Base-by-base conservation (phyloP, 1,284 basidiomycete genomes). In the Ustilago esculenta region DNA sequence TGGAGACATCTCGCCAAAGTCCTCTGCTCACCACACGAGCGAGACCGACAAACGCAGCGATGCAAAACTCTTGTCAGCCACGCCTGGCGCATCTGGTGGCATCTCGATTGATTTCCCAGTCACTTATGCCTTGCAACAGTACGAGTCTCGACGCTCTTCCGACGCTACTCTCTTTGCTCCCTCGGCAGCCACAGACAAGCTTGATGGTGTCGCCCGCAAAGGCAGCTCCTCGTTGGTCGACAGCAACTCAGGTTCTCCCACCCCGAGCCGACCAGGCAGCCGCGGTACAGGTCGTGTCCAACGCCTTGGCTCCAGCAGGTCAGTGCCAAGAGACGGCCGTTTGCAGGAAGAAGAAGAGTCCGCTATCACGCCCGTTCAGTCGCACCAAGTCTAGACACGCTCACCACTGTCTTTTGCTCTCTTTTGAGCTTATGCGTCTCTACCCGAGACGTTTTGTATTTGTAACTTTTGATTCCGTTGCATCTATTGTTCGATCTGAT, bases 161-260 rank as follows among this genome's bases (percentile, higher is more conserved):
- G 68, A 71, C 24, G 68, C 68, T 0, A 71, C 68, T 0, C 54
- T 71, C 17, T 61, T 66, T 42, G 55, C 59, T 5, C 52, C 56
- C 1, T 39, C 42, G n/a, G n/a, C n/a, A n/a, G n/a, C n/a, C n/a
- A 30, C 10, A 4, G 66, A 55, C 24, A 55, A 58, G 40, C 4
- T 17, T 6, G 59, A 69, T 4, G 53, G 44, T 10, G 30, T 40
- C n/a, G 20, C 9, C 5, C 27, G 34, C 6, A 50, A 50, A 17
- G 50, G 32, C n/a, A 46, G 46, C 25, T 5, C 39, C 21, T 44
- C 45, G 14, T 36, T 36, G 39, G 33, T 36, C 10, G 44, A 57
- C 8, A 25, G 36, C 39, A 51, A 40, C 15, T 11, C 42, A 5
- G 9, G 7, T 18, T 30, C 47, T 2, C 15, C 29, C n/a, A 39